Conservation (phyloP, 2,329 filamentous ascomycete genomes). For the Botrytis elliptica region DNA sequence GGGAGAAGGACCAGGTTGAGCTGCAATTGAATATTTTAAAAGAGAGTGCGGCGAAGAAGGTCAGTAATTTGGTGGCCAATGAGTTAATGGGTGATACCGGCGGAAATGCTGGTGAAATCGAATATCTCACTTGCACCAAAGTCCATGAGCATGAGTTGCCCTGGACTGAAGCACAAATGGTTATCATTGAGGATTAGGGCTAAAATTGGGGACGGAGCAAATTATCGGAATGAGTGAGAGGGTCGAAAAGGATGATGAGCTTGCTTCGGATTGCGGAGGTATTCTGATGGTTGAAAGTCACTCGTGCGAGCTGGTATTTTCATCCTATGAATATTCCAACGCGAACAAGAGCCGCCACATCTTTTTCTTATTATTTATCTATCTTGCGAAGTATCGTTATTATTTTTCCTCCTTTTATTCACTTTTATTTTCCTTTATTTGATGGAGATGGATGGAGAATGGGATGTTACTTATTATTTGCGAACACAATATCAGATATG, state of each 20-base stretch:
- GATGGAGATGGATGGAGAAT: neutral
- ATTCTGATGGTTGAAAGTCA: neutral
- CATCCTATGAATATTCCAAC: neutral
- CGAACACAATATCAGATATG: neutral
- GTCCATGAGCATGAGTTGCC: constrained; percentile 31
- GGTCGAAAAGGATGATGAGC: no score
- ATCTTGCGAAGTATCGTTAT: constrained; percentile 11
- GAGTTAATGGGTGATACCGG: constrained; percentile 29
- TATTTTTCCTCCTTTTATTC: neutral
- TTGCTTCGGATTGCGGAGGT: neutral
- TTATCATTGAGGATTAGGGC: neutral
- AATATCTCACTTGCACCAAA: constrained; percentile 32
- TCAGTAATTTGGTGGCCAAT: constrained; percentile 28
- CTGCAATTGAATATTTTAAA: constrained; percentile 31
- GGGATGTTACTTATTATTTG: constrained; percentile 4
- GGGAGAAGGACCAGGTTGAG: constrained; percentile 19
- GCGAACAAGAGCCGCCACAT: neutral
- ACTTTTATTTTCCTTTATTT: neutral
- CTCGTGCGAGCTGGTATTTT: neutral
- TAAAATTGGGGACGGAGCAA: neutral
- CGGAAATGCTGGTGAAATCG: constrained; percentile 23
- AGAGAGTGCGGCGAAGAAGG: constrained; percentile 25
- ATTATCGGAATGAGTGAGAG: neutral
- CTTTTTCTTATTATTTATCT: neutral
- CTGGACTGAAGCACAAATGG: constrained; percentile 20